These are phyloP conservation scores for Colletotrichum tamarilloi DNA, from an alignment of 2,329 filamentous ascomycete genomes.

Conservation along the genomic window DNA sequence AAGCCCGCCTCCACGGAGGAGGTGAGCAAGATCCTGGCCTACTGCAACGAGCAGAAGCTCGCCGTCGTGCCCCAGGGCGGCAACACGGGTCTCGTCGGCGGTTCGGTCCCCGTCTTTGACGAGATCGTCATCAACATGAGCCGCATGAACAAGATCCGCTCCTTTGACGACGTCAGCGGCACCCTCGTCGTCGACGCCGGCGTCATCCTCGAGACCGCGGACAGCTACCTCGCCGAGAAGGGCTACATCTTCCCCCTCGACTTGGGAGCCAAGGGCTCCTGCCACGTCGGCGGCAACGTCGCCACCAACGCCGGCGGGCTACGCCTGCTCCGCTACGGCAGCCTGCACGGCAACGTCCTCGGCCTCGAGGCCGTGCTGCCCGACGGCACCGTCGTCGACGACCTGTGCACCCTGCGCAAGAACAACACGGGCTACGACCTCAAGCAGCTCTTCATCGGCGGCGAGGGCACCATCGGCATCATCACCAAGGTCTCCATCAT, in stretches of 20 bases:
- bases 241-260: constrained; percentile 95
- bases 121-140: constrained; percentile 94
- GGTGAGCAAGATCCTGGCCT: constrained; percentile 89
- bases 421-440: constrained; percentile 99
- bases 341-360: constrained; percentile 90
- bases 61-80: constrained; percentile 97
- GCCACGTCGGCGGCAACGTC: constrained; percentile 95
- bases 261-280: constrained; percentile 97
- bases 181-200: constrained; percentile 92
- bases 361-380: constrained; percentile 94
- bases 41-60: constrained; percentile 93
- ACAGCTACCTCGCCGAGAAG: constrained; percentile 84
- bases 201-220: constrained; percentile 88
- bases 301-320: constrained; percentile 95
- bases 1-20: constrained; percentile 88
- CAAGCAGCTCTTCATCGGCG: constrained; percentile 96
- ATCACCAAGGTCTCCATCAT: constrained; percentile 91
- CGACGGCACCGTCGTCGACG: constrained; percentile 91
- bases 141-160: constrained; percentile 90
- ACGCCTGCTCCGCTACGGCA: constrained; percentile 90
- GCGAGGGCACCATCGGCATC: constrained; percentile 93
- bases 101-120: constrained; percentile 96
- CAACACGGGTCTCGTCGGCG: constrained; percentile 95
- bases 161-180: constrained; percentile 93
- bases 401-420: constrained; percentile 89